These are phyloP conservation scores for Solanum acaule DNA, from an alignment of 257 asterid species.

Conservation along the genomic window DNA sequence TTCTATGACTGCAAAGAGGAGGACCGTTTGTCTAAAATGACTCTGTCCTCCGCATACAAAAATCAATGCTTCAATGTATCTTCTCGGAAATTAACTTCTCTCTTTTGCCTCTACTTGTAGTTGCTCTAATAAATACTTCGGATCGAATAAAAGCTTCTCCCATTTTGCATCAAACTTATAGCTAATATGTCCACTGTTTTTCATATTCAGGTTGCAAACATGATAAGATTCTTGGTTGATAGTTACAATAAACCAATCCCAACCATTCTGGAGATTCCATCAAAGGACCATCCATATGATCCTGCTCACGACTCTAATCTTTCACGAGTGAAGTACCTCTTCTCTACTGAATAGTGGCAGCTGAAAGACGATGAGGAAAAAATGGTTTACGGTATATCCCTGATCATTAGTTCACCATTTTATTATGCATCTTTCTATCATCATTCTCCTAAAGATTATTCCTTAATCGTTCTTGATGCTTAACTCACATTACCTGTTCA, in stretches of 20 bases:
- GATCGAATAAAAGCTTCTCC: not conserved
- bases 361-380: constrained; percentile 39
- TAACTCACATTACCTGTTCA: not conserved
- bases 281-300: constrained; percentile 90
- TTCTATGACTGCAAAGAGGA: too few species aligned
- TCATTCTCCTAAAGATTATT: not conserved
- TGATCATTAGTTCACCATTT: not conserved
- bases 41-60: too few species aligned
- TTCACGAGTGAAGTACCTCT: constrained; percentile 64
- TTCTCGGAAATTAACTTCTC: not conserved
- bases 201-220: constrained; percentile 60
- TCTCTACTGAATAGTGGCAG: constrained; percentile 53
- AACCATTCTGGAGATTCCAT: constrained; percentile 85
- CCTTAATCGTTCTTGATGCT: not conserved
- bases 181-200: not conserved
- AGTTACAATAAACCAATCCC: constrained; percentile 86
- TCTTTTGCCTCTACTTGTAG: not conserved
- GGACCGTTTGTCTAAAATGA: too few species aligned
- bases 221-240: constrained; percentile 73
- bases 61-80: not conserved
- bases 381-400: not conserved
- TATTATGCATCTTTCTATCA: not conserved
- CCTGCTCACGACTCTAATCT: constrained; percentile 86
- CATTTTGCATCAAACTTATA: too few species aligned
- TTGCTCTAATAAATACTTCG: not conserved